These are phyloP conservation scores for Tremellales sp. DNA, from an alignment of 1,284 basidiomycete species.

Conservation along the genomic window DNA sequence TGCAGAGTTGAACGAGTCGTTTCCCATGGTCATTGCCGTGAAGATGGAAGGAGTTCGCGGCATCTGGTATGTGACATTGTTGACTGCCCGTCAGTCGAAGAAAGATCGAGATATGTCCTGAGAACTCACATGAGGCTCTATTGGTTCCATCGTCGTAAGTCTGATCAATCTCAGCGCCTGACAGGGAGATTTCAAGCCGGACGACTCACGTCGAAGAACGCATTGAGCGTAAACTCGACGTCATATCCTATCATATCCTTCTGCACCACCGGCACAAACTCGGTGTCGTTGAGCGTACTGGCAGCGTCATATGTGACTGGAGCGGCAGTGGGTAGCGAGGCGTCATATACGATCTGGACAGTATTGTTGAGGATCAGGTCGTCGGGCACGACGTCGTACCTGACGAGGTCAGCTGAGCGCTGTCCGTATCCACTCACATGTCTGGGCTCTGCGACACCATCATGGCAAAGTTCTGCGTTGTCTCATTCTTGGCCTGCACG, in stretches of 20 bases:
- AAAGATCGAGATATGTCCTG: not conserved
- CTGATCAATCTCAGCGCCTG: slow-evolving; percentile 12
- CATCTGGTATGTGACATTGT: slow-evolving; percentile 48
- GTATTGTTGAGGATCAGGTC: slow-evolving; percentile 73
- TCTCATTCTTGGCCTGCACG: slow-evolving; percentile 82
- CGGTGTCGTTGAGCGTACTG: slow-evolving; percentile 48
- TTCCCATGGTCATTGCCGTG: slow-evolving; percentile 67
- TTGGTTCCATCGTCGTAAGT: slow-evolving; percentile 50
- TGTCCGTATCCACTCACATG: slow-evolving; percentile 45
- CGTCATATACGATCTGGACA: slow-evolving; percentile 61
- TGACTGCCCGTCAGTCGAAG: slow-evolving; percentile 24
- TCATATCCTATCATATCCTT: slow-evolving; percentile 40
- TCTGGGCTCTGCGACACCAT: slow-evolving; percentile 78
- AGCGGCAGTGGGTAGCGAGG: slow-evolving; percentile 14
- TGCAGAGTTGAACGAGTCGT: slow-evolving; percentile 60
- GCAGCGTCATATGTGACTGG: slow-evolving; percentile 16
- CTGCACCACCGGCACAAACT: slow-evolving; percentile 42
- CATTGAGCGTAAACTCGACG: slow-evolving; percentile 44
- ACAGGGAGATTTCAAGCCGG: not conserved
- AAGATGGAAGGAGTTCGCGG: slow-evolving; percentile 67
- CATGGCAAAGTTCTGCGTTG: slow-evolving; percentile 75
- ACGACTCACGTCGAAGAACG: slow-evolving; percentile 48
- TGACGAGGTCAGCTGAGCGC: slow-evolving; percentile 50
- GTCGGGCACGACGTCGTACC: slow-evolving; percentile 78
- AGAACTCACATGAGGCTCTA: slow-evolving; percentile 42